These are phyloP conservation scores for Dimargaris cristalligena DNA, from an alignment of 192 early-diverging fungal genomes.

Conservation along the genomic window DNA sequence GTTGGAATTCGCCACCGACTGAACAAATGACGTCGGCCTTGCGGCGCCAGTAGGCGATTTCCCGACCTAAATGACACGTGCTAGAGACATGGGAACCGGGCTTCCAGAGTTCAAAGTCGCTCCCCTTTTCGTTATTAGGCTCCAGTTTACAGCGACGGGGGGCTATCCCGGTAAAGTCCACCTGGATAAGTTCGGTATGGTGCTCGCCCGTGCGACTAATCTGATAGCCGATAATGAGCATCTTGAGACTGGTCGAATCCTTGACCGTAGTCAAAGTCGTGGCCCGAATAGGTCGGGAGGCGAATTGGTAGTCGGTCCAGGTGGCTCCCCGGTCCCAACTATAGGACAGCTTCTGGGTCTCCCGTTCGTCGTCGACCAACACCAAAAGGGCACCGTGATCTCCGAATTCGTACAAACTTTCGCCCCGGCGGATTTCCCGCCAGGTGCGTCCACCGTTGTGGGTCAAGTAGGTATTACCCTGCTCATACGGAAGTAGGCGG, in stretches of 20 bases:
- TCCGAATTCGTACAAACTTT: constrained; percentile 66
- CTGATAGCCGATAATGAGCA: constrained; percentile 49
- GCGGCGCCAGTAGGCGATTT: constrained; percentile 55
- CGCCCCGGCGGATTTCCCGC: constrained; percentile 47
- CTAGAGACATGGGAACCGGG: constrained; percentile 45
- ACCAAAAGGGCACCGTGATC: constrained; percentile 81
- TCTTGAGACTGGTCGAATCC: constrained; percentile 44
- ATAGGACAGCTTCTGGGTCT: constrained; percentile 48
- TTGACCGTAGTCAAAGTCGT: constrained; percentile 42
- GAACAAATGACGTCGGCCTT: constrained; percentile 47
- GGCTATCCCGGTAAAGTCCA: constrained; percentile 41
- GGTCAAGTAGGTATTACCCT: constrained; percentile 60
- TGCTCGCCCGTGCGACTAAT: constrained; percentile 13
- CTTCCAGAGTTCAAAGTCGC: constrained; percentile 87
- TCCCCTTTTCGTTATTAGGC: constrained; percentile 29
- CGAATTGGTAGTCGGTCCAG: constrained; percentile 49
- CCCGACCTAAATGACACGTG: constrained; percentile 38
- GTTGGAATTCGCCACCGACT: constrained; percentile 46
- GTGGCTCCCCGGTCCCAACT: constrained; percentile 64
- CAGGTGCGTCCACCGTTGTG: constrained; percentile 77
- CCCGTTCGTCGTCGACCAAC: constrained; percentile 48
- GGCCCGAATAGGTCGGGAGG: constrained; percentile 39
- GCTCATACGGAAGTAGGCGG: constrained; percentile 34
- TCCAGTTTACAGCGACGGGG: constrained; percentile 31
- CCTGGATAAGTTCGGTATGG: constrained; percentile 22